A percentile compares a stretch with the other conserved stretches of the same genome.
These are phyloP conservation scores for Tylopilus intermedius DNA, from an alignment of 768 basidiomycete genomes.

Conservation along the genomic window DNA sequence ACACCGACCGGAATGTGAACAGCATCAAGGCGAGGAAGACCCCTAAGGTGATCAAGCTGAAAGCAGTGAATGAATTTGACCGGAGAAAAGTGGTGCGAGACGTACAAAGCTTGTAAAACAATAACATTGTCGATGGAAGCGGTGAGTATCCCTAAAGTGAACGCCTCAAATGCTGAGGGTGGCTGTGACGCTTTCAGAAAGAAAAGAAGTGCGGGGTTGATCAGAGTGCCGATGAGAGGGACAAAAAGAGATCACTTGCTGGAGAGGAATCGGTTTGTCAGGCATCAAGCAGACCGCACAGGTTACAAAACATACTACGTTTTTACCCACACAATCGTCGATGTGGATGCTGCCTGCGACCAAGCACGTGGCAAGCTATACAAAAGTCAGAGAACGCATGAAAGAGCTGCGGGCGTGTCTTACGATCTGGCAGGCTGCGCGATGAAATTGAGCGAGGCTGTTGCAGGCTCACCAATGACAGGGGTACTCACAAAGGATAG, in stretches of 20 bases:
- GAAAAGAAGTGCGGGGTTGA: slow-evolving; percentile 71
- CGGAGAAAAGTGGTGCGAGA: slow-evolving; percentile 4
- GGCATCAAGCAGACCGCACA: neutral
- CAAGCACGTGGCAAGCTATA: slow-evolving; percentile 66
- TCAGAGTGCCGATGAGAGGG: slow-evolving; percentile 71
- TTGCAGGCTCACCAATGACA: neutral
- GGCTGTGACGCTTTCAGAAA: slow-evolving; percentile 85
- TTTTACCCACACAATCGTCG: slow-evolving; percentile 65
- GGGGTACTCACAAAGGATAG: slow-evolving; percentile 69
- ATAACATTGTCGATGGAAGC: slow-evolving; percentile 68
- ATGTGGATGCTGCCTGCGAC: slow-evolving; percentile 65
- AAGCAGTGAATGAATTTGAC: slow-evolving; percentile 8
- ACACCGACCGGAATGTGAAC: slow-evolving; percentile 77
- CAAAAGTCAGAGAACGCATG: slow-evolving; percentile 1
- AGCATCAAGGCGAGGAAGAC: slow-evolving; percentile 91
- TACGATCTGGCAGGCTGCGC: slow-evolving; percentile 69
- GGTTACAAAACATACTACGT: slow-evolving; percentile 47
- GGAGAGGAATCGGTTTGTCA: slow-evolving; percentile 2
- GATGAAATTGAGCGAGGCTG: slow-evolving; percentile 1
- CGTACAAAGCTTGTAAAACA: slow-evolving; percentile 84
- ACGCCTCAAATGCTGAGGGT: slow-evolving; percentile 82
- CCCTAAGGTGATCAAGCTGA: slow-evolving; percentile 79
- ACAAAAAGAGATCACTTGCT: slow-evolving; percentile 80
- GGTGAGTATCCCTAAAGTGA: slow-evolving; percentile 81
- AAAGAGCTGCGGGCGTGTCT: slow-evolving; percentile 12